These are phyloP conservation scores for Zancudomyces culisetae DNA, from an alignment of 371 early-diverging fungal genomes.

Conservation along the genomic window DNA sequence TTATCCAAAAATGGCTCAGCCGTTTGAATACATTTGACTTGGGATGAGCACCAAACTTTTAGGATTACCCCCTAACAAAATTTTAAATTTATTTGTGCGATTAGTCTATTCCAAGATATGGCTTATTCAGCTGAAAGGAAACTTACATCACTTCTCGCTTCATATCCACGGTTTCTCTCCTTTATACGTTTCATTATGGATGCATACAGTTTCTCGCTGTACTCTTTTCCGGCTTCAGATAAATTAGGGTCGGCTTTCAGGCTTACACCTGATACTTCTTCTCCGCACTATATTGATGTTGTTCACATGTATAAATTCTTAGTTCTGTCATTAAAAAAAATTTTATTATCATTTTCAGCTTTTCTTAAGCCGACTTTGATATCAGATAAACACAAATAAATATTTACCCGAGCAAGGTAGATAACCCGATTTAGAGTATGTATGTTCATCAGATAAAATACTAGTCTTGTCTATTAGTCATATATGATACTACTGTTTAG, in stretches of 20 bases:
- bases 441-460: slow-evolving; percentile 74
- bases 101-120: too few relatives aligned
- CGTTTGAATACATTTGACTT: slow-evolving; percentile 22
- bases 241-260: slow-evolving; percentile 48
- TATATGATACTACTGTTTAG: too few relatives aligned
- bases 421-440: slow-evolving; percentile 70
- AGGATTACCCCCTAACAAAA: slow-evolving; percentile 3
- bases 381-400: not conserved
- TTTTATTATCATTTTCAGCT: too few relatives aligned
- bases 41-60: slow-evolving; percentile 24
- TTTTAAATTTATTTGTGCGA: too few relatives aligned
- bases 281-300: too few relatives aligned
- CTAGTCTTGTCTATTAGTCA: slow-evolving; percentile 53
- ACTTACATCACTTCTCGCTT: not conserved
- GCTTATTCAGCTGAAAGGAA: too few relatives aligned
- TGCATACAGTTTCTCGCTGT: slow-evolving; percentile 30
- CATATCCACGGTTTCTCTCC: slow-evolving; percentile 8
- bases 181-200: slow-evolving; percentile 22
- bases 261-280: slow-evolving; percentile 32
- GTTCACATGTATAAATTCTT: too few relatives aligned
- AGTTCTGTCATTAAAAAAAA: too few relatives aligned
- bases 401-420: slow-evolving; percentile 66
- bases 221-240: slow-evolving; percentile 28
- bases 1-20: slow-evolving; percentile 20
- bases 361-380: too few relatives aligned